Conservation (phyloP, 495 filamentous ascomycete genomes). For the Poronia punctata region DNA sequence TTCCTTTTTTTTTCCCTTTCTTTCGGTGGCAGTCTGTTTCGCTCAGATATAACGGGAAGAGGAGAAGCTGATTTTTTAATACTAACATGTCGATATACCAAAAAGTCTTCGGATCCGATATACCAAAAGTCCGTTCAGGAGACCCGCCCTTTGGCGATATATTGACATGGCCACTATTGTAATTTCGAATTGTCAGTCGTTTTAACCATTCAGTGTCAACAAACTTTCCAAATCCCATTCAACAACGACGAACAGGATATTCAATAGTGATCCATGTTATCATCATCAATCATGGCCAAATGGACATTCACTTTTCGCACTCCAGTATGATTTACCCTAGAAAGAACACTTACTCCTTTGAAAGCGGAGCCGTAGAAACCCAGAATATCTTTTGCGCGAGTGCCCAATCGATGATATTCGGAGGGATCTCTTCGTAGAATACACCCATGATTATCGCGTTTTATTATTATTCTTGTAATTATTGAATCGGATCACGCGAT, state of each 20-base stretch:
- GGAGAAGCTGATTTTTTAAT: too few species aligned
- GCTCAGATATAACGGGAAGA: background rate
- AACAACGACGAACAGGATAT: too few species aligned
- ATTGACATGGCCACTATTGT: slow-evolving; percentile 48
- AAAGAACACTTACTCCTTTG: slow-evolving; percentile 20
- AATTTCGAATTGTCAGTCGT: background rate
- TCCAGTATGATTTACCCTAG: background rate
- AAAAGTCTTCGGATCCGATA: slow-evolving; percentile 50
- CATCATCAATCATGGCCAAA: too few species aligned
- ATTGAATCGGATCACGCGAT: too few species aligned
- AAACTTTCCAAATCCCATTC: too few species aligned
- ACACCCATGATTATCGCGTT: slow-evolving; percentile 52
- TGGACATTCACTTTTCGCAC: too few species aligned
- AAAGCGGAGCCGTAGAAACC: slow-evolving; percentile 58
- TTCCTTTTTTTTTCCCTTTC: too few species aligned
- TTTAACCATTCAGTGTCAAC: too few species aligned
- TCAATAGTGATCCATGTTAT: background rate
- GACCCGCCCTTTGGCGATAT: slow-evolving; percentile 59
- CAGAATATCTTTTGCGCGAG: slow-evolving; percentile 59
- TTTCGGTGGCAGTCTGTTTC: background rate
- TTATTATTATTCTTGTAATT: too few species aligned
- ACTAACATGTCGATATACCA: slow-evolving; percentile 58
- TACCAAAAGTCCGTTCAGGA: slow-evolving; percentile 47
- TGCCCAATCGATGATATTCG: slow-evolving; percentile 50
- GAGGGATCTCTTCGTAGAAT: slow-evolving; percentile 55